Evolutionary conservation across 805 yeast genomes (phyloP).

Genomic region (Sungouiella blattae): DNA sequence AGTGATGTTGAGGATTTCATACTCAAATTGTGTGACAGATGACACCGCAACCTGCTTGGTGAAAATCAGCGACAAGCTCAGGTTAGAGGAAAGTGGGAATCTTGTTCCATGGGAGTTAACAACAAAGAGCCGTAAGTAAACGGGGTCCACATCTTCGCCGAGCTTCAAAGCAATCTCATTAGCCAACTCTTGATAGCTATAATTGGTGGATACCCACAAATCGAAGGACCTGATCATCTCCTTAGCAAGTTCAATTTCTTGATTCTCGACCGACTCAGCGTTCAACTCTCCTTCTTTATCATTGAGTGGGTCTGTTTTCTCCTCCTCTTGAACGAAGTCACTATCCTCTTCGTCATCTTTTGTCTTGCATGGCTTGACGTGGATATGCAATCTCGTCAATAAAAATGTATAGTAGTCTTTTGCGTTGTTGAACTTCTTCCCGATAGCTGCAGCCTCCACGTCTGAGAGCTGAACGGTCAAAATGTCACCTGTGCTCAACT

Average conservation of each 20-base stretch:
- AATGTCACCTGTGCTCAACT: conserved; percentile 68
- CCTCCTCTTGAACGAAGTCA: conserved; percentile 36
- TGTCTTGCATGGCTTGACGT: conserved; percentile 44
- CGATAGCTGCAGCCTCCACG: conserved; percentile 17
- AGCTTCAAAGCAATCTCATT: conserved; percentile 54
- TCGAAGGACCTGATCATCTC: conserved; percentile 37
- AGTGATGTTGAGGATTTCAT: conserved; percentile 73
- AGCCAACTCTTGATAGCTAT: conserved; percentile 58
- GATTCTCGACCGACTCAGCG: conserved; percentile 13
- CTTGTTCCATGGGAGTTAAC: conserved; percentile 56
- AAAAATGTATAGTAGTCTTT: conserved; percentile 52
- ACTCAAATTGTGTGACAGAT: conserved; percentile 51
- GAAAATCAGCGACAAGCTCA: conserved; percentile 39
- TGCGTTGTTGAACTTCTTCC: conserved; percentile 22
- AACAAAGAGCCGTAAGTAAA: conserved; percentile 62
- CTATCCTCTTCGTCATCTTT: conserved; percentile 49
- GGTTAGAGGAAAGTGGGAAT: conserved; percentile 39
- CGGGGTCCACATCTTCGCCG: conserved; percentile 47
- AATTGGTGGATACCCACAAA: conserved; percentile 66
- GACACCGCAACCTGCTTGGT: conserved; percentile 43
- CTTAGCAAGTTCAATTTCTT: conserved; percentile 17
- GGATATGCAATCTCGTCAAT: conserved; percentile 58
- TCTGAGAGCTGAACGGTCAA: conserved; percentile 34
- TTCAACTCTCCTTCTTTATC: conserved; percentile 10
- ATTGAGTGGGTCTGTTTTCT: conserved; percentile 6